phyloP scores from a whole-genome alignment of 495 filamentous ascomycete species.

The Delitschia confertaspora region DNA sequence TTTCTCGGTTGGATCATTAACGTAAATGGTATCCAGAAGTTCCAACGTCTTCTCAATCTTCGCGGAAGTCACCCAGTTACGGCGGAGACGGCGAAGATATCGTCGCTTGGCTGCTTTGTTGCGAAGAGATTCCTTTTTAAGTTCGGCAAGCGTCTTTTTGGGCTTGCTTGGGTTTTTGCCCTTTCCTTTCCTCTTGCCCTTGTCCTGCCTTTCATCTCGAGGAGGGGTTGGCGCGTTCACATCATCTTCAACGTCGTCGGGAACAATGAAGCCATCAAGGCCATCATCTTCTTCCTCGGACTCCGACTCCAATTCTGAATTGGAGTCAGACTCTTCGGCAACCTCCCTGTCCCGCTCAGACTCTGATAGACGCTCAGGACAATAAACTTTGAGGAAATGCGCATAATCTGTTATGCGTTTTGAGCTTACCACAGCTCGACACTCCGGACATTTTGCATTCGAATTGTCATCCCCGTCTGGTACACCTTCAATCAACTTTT shows the following conservation, averaged over 20 bases:
- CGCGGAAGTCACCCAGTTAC: conserved; percentile 62
- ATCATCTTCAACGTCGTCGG: conserved; percentile 35
- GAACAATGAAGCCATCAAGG: conserved; percentile 38
- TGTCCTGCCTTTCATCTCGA: conserved; percentile 27
- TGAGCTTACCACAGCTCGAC: conserved; percentile 53
- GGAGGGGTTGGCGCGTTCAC: conserved; percentile 29
- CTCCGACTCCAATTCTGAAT: conserved; percentile 3
- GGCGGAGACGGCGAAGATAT: conserved; percentile 56
- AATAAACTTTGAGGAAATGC: conserved; percentile 69
- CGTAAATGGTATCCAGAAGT: conserved; percentile 49
- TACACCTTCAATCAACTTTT: conserved; percentile 57
- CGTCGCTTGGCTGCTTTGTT: conserved; percentile 55
- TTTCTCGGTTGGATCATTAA: conserved; percentile 51
- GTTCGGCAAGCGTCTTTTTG: conserved; percentile 49
- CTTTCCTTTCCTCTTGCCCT: conserved; percentile 40
- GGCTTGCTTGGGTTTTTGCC: conserved; percentile 30
- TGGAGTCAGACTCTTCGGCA: conserved; percentile 27
- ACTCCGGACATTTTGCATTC: conserved; percentile 66
- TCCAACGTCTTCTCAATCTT: conserved; percentile 72
- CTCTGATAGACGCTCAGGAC: conserved; percentile 40
- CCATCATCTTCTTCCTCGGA: conserved; percentile 26
- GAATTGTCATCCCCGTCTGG: conserved; percentile 47
- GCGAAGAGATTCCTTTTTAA: conserved; percentile 55
- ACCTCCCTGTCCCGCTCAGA: conserved; percentile 24
- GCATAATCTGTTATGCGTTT: conserved; percentile 63